phyloP scores from a whole-genome alignment of 23 red algal species.

The Gracilaria domingensis region DNA sequence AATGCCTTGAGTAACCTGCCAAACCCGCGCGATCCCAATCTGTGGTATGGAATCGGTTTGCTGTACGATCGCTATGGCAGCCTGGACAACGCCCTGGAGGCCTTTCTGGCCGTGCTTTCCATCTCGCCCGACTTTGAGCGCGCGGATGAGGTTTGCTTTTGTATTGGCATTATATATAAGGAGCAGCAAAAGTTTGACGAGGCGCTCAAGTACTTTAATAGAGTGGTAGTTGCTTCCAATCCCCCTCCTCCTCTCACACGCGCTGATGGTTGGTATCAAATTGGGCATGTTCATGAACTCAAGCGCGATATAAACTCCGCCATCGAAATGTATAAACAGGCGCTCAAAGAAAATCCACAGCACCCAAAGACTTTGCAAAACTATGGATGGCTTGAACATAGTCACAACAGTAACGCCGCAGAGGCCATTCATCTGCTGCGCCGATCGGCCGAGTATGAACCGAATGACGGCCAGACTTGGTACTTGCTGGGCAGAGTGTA shows the following conservation, averaged over 20 bases:
- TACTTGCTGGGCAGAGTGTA: constrained; percentile 95
- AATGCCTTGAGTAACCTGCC: constrained; percentile 77
- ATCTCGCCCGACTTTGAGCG: constrained; percentile 90
- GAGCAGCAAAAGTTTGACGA: constrained; percentile 88
- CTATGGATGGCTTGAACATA: constrained; percentile 85
- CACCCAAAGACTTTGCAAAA: constrained; percentile 95
- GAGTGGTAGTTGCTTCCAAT: constrained; percentile 75
- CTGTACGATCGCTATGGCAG: constrained; percentile 89
- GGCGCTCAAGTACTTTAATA: constrained; percentile 82
- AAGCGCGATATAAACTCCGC: constrained; percentile 72
- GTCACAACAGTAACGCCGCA: constrained; percentile 59
- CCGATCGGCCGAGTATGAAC: constrained; percentile 76
- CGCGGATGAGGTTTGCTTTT: constrained; percentile 89
- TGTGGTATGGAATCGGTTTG: constrained; percentile 90
- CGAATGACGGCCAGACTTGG: constrained; percentile 88
- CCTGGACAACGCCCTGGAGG: constrained; percentile 90
- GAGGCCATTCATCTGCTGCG: constrained; percentile 69
- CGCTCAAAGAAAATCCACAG: constrained; percentile 88
- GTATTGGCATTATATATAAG: constrained; percentile 91
- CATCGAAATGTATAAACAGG: constrained; percentile 79
- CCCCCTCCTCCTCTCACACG: constrained; percentile 75
- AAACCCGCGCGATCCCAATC: constrained; percentile 75
- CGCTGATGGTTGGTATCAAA: constrained; percentile 89
- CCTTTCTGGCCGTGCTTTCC: constrained; percentile 78
- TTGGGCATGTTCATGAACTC: constrained; percentile 87